These are phyloP conservation scores for Glycine soja DNA, from an alignment of 306 rosid genomes.

Conservation along the genomic window DNA sequence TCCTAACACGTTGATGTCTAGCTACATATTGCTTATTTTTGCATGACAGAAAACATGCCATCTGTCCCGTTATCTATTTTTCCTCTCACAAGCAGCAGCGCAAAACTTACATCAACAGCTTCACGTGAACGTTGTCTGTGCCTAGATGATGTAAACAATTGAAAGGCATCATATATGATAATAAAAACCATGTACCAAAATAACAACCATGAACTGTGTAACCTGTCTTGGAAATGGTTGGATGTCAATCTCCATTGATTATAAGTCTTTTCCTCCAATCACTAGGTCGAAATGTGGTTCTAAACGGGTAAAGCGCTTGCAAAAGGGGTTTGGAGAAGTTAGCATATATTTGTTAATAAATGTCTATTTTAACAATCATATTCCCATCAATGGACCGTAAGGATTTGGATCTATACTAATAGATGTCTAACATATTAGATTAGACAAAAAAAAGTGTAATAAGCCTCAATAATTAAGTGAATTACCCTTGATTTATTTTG, in stretches of 20 bases:
- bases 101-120: constrained; percentile 52
- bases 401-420: not conserved
- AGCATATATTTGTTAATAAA: not conserved
- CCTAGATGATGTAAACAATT: not conserved
- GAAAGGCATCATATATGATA: not conserved
- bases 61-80: constrained; percentile 25
- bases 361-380: not conserved
- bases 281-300: not conserved
- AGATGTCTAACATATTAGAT: not conserved
- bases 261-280: not conserved
- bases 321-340: not conserved
- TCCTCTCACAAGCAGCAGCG: constrained; percentile 44
- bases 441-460: not conserved
- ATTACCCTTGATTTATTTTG: not conserved
- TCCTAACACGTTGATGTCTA: constrained; percentile 19
- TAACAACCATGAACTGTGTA: not conserved
- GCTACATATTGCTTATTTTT: not conserved
- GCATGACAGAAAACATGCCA: constrained; percentile 20
- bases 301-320: not conserved
- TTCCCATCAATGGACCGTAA: not conserved
- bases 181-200: not conserved
- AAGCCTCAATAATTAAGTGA: not conserved
- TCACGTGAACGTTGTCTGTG: constrained; percentile 8
- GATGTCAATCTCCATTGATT: not conserved
- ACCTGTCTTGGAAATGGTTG: not conserved